Conservation (phyloP, 306 rosid genomes). For the Gastrolobium bilobum region DNA sequence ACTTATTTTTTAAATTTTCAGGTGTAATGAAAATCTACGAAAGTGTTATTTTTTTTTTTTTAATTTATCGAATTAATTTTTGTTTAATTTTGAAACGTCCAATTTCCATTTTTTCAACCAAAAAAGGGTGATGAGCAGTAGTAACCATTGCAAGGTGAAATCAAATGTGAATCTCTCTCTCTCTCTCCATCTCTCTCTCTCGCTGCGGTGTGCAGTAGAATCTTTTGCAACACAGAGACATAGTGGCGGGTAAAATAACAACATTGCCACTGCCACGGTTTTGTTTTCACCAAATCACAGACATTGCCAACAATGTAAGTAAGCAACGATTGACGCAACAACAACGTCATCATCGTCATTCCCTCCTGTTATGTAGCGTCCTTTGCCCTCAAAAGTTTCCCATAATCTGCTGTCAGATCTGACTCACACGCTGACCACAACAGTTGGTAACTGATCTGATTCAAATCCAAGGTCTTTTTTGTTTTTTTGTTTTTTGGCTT, state of each 20-base stretch:
- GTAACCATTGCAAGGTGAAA: constrained; percentile 22
- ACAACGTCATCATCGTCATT: constrained; percentile 38
- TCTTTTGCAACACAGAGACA: background rate
- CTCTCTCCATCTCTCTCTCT: background rate
- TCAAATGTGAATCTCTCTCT: background rate
- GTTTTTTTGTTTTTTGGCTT: background rate
- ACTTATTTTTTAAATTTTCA: too few relatives aligned
- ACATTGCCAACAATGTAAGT: constrained; percentile 50
- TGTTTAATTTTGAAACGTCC: background rate
- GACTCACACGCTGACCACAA: constrained; percentile 30
- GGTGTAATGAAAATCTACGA: too few relatives aligned
- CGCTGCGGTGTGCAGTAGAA: background rate
- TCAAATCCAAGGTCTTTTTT: background rate
- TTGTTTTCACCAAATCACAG: constrained; percentile 30
- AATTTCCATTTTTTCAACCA: background rate
- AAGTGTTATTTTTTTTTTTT: too few relatives aligned
- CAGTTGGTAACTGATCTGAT: constrained; percentile 49
- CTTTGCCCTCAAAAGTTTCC: constrained; percentile 41
- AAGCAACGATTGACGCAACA: constrained; percentile 55
- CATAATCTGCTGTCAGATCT: constrained; percentile 55
- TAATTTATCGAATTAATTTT: background rate
- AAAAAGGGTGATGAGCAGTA: background rate
- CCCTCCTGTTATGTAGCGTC: constrained; percentile 45
- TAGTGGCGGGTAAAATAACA: constrained; percentile 47
- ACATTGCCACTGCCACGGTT: constrained; percentile 42